These are phyloP conservation scores for Cordyceps farinosa DNA, from an alignment of 2,329 filamentous ascomycete species.

Conservation along the genomic window DNA sequence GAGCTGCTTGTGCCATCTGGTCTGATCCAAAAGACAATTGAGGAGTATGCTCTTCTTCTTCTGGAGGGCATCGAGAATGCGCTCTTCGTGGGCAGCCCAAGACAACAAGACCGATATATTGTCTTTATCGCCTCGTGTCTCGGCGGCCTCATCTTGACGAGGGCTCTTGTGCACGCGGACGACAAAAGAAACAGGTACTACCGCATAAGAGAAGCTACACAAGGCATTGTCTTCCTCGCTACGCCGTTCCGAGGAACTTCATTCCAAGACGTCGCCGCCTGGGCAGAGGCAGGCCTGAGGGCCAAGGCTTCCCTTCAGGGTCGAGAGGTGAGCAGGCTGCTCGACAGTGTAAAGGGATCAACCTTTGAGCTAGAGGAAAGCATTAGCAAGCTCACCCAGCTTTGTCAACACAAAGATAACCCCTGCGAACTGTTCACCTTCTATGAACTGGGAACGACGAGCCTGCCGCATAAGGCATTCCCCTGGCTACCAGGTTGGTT, in stretches of 20 bases:
- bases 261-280: not conserved
- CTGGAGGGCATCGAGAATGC: conserved; percentile 25
- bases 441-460: conserved; percentile 25
- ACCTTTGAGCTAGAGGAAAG: conserved; percentile 23
- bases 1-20: not conserved
- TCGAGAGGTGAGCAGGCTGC: conserved; percentile 20
- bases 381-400: conserved; percentile 22
- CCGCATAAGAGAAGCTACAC: not conserved
- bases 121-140: not conserved
- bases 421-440: conserved; percentile 22
- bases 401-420: conserved; percentile 18
- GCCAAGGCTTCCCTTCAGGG: not conserved
- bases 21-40: not conserved
- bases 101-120: not conserved
- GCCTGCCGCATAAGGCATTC: conserved; percentile 21
- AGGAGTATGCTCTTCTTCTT: conserved; percentile 23
- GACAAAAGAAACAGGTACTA: not conserved
- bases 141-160: not conserved
- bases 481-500: conserved; percentile 20
- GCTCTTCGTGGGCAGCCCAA: not conserved
- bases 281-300: not conserved
- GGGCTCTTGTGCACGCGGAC: not conserved
- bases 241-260: not conserved
- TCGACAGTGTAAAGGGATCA: conserved; percentile 20
- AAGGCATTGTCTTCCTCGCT: not conserved